Base-by-base conservation (phyloP, 805 yeast species). In the Kuraishia molischiana region DNA sequence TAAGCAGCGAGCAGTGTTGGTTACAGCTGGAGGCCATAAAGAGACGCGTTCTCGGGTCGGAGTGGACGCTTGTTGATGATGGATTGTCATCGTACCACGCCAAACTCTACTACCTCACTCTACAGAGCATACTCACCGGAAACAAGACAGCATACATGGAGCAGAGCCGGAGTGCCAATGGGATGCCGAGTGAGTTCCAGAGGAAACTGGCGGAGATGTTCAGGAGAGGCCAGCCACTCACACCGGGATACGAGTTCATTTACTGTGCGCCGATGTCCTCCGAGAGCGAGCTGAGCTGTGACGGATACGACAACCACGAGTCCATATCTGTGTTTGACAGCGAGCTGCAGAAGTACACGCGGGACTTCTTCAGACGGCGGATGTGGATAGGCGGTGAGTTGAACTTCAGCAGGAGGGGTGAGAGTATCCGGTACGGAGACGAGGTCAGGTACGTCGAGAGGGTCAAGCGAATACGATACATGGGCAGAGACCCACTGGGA, bases 231-330 rank as follows among this genome's bases (percentile, higher is more conserved):
- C 13, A 29, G 1, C 8, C 32, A 11, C 29, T 66, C 1, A 72
- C 72, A 3, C 47, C 47, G 14, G 92, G 90, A 1, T 78, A 73
- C 42, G 86, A 82, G 41, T 66, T 86, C 37, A 52, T 82, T 1
- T 85, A 68, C 51, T 77, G 77, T 55, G 82, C 80, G 48, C 87
- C 85, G 19, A 48, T 62, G 3, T 58, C 72, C 28, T 54, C 58
- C 29, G 79, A 72, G 38, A 34, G 45, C 1, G 56, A 57, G 3
- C 51, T 85, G 15, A 78, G 81, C 2, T 35, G 46, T 2, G 97
- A 87, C 55, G 95, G 96, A 1, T 87, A 85, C 56, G 94, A 83
- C 45, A 67, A 77, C 34, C 74, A 81, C 46, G 92, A 83, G 50
- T 75, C 87, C 1, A 95, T 94, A 0, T 42, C 9, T 10, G 29